Evolutionary conservation across 805 yeast species (phyloP).

Genomic region (Candida sanyiensis): DNA sequence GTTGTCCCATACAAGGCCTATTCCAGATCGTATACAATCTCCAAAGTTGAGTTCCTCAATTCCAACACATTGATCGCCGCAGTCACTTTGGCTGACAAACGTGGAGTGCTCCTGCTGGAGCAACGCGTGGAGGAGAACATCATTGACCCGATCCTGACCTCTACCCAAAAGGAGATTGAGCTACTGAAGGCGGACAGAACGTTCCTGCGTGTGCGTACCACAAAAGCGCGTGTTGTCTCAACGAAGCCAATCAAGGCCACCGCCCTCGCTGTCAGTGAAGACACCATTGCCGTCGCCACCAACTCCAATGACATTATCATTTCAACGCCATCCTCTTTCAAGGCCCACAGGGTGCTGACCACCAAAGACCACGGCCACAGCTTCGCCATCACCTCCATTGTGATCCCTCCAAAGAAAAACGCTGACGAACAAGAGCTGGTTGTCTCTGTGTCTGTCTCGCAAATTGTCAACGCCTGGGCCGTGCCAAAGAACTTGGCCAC

Average conservation of each 20-base stretch:
- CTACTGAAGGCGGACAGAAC: neutral
- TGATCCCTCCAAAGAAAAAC: conserved; percentile 47
- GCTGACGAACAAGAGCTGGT: conserved; percentile 5
- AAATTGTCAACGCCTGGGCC: conserved; percentile 56
- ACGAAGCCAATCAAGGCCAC: conserved; percentile 42
- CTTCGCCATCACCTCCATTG: conserved; percentile 71
- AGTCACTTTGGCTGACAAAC: conserved; percentile 35
- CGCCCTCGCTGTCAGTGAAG: conserved; percentile 19
- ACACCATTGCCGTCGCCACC: conserved; percentile 37
- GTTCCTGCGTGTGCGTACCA: conserved; percentile 23
- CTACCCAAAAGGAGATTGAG: neutral
- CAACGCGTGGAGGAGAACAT: conserved; percentile 15
- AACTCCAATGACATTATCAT: conserved; percentile 61
- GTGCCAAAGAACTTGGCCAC: conserved; percentile 45
- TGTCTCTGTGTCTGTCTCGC: conserved; percentile 51
- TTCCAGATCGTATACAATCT: conserved; percentile 25
- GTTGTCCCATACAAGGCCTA: conserved; percentile 14
- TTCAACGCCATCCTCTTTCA: conserved; percentile 46
- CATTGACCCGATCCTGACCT: conserved; percentile 2
- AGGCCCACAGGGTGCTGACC: conserved; percentile 32
- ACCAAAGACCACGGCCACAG: conserved; percentile 60
- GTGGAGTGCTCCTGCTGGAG: conserved; percentile 35
- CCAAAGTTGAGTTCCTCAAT: conserved; percentile 39
- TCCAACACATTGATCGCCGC: conserved; percentile 36
- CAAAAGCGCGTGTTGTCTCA: conserved; percentile 38